A percentile compares a stretch with the other conserved stretches of the same genome.
phyloP scores from a whole-genome alignment of 2,329 filamentous ascomycete species.

The Kalmusia sp. region DNA sequence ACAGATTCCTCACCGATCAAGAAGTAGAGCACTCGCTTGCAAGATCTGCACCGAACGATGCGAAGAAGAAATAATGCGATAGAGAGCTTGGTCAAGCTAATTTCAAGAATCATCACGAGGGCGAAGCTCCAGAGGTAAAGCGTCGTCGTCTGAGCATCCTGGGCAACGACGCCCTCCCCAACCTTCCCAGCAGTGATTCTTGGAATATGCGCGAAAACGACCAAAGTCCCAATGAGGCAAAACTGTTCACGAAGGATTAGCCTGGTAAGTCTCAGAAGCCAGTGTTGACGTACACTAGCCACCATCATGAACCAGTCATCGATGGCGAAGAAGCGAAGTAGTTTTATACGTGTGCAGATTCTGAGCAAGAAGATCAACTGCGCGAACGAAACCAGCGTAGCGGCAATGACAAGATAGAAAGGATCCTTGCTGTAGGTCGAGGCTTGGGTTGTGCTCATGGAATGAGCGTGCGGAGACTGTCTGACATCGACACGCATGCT shows the following conservation, averaged over 20 bases:
- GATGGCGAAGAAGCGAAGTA: constrained; percentile 56
- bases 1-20: constrained; percentile 46
- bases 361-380: constrained; percentile 51
- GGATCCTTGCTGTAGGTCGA: constrained; percentile 41
- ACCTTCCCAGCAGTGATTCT: constrained; percentile 53
- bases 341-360: constrained; percentile 53
- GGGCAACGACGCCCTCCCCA: constrained; percentile 33
- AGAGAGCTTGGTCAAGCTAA: constrained; percentile 56
- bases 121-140: constrained; percentile 49
- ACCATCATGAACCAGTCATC: constrained; percentile 57
- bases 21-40: constrained; percentile 49
- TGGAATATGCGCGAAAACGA: constrained; percentile 13
- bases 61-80: constrained; percentile 55
- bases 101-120: constrained; percentile 52
- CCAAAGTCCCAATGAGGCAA: constrained; percentile 16
- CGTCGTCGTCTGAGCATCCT: constrained; percentile 31
- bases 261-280: constrained; percentile 9
- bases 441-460: constrained; percentile 28
- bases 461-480: constrained; percentile 12
- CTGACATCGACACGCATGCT: constrained; percentile 31
- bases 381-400: constrained; percentile 50
- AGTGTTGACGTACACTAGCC: constrained; percentile 42
- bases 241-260: constrained; percentile 22
- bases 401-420: constrained; percentile 50
- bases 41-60: constrained; percentile 43